Evolutionary conservation across 2,329 filamentous ascomycete genomes (phyloP).

Genomic region (Arthroderma uncinatum): DNA sequence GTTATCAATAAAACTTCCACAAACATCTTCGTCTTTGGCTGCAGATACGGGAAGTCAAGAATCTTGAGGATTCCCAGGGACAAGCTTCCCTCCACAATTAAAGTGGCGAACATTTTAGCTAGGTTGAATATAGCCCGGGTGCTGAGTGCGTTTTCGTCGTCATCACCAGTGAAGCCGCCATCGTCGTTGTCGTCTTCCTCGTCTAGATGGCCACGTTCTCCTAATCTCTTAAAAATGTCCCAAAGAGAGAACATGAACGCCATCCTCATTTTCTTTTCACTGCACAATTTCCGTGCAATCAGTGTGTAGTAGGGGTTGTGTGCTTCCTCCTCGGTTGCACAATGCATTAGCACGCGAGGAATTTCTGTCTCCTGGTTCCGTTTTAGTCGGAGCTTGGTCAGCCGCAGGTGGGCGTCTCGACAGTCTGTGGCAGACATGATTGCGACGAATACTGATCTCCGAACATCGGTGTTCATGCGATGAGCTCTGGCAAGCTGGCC

Average conservation of each 20-base stretch:
- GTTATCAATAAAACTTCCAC: slow-evolving; percentile 70
- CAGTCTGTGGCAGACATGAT: slow-evolving; percentile 77
- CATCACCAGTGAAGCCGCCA: slow-evolving; percentile 44
- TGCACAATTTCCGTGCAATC: slow-evolving; percentile 67
- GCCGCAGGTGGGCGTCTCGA: slow-evolving; percentile 68
- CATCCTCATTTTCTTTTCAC: slow-evolving; percentile 55
- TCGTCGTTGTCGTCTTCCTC: slow-evolving; percentile 56
- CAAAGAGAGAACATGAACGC: slow-evolving; percentile 80
- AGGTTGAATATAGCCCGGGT: slow-evolving; percentile 55
- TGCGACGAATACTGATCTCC: slow-evolving; percentile 83
- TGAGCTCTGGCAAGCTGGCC: slow-evolving; percentile 64
- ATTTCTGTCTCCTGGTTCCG: slow-evolving; percentile 78
- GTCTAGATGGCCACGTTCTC: slow-evolving; percentile 53
- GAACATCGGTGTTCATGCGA: slow-evolving; percentile 75
- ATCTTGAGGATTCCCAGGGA: slow-evolving; percentile 47
- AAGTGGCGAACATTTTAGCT: slow-evolving; percentile 53
- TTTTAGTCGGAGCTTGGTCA: slow-evolving; percentile 74
- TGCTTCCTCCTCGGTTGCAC: slow-evolving; percentile 64
- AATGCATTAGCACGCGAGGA: slow-evolving; percentile 76
- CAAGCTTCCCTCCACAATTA: slow-evolving; percentile 51
- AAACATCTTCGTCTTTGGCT: slow-evolving; percentile 64
- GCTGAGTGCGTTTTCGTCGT: slow-evolving; percentile 37
- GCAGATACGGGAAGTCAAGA: slow-evolving; percentile 67
- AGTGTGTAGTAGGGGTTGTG: slow-evolving; percentile 94
- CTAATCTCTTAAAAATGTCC: slow-evolving; percentile 73